These are phyloP conservation scores for Daldinia bambusicola DNA, from an alignment of 495 filamentous ascomycete species.

Conservation along the genomic window DNA sequence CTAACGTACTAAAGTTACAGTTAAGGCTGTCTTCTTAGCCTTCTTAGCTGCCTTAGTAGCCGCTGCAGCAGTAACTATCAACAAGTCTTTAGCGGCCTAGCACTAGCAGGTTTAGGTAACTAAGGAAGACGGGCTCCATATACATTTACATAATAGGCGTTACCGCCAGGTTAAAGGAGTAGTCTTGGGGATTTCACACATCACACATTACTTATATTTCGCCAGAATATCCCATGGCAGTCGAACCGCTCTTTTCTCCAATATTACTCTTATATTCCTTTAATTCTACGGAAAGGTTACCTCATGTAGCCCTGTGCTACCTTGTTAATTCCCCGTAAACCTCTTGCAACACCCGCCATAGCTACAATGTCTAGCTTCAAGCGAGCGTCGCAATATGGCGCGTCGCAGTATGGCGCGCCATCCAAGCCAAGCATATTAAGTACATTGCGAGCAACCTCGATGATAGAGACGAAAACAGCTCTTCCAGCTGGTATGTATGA, in stretches of 20 bases:
- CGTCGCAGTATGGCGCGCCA: conserved; percentile 53
- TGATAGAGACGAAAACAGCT: conserved; percentile 76
- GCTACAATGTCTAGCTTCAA: conserved; percentile 71
- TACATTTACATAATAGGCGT: conserved; percentile 10
- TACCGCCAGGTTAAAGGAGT: conserved; percentile 5
- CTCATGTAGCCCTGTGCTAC: conserved; percentile 18
- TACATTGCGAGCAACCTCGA: conserved; percentile 78
- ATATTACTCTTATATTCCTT: conserved; percentile 10
- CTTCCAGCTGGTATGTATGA: conserved; percentile 77
- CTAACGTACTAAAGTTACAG: too few species aligned
- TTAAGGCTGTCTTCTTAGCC: too few species aligned
- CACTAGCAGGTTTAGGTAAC: background rate
- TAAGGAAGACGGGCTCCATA: conserved; percentile 4
- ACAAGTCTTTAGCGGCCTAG: background rate
- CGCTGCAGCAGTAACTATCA: background rate
- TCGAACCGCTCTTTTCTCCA: background rate
- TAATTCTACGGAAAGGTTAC: background rate
- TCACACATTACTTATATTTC: background rate
- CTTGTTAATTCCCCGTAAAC: conserved; percentile 16
- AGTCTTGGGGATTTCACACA: background rate
- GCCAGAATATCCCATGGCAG: conserved; percentile 2
- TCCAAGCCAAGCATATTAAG: conserved; percentile 69
- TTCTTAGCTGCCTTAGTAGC: too few species aligned
- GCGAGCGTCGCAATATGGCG: conserved; percentile 63
- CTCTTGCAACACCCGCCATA: conserved; percentile 9